phyloP scores from a whole-genome alignment of 106 monocot genomes.

The Allium cepa region DNA sequence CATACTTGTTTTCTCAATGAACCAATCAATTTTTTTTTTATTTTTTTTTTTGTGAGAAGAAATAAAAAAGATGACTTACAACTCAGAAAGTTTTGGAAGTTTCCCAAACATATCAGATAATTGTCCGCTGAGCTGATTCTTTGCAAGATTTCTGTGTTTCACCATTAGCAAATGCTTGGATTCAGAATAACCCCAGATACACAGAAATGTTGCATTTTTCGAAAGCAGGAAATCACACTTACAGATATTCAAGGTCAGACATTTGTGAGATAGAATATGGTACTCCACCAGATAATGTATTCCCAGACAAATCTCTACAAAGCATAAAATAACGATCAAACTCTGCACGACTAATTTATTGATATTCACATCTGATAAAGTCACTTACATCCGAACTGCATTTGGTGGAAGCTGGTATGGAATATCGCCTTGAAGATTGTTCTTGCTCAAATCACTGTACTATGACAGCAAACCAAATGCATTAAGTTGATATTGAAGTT shows the following conservation, averaged over 20 bases:
- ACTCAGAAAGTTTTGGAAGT: slow-evolving; percentile 47
- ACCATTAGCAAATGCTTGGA: slow-evolving; percentile 1
- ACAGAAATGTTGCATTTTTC: too few species aligned
- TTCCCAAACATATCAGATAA: slow-evolving; percentile 88
- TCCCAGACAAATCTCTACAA: slow-evolving; percentile 74
- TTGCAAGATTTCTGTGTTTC: slow-evolving; percentile 65
- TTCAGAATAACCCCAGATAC: neutral
- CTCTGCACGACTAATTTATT: neutral
- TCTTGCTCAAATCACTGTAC: slow-evolving; percentile 96
- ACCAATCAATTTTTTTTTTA: too few species aligned
- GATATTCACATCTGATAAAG: neutral
- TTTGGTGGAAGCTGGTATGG: slow-evolving; percentile 98
- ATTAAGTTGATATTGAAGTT: slow-evolving; percentile 27
- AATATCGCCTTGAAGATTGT: slow-evolving; percentile 85
- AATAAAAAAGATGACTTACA: slow-evolving; percentile 49
- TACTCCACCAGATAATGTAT: slow-evolving; percentile 76
- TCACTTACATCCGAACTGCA: slow-evolving; percentile 57
- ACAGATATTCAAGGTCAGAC: slow-evolving; percentile 77
- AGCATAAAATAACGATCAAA: neutral
- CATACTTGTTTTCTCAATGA: too few species aligned
- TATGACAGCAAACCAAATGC: slow-evolving; percentile 41
- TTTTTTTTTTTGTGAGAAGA: too few species aligned
- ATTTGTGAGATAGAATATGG: slow-evolving; percentile 97
- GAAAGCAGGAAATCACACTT: slow-evolving; percentile 12
- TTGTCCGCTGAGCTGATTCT: slow-evolving; percentile 85